A percentile compares a stretch with the other conserved stretches of the same genome.
These are phyloP conservation scores for Deuterostichococcus epilithicus DNA, from an alignment of 139 green algal genomes.

Conservation along the genomic window DNA sequence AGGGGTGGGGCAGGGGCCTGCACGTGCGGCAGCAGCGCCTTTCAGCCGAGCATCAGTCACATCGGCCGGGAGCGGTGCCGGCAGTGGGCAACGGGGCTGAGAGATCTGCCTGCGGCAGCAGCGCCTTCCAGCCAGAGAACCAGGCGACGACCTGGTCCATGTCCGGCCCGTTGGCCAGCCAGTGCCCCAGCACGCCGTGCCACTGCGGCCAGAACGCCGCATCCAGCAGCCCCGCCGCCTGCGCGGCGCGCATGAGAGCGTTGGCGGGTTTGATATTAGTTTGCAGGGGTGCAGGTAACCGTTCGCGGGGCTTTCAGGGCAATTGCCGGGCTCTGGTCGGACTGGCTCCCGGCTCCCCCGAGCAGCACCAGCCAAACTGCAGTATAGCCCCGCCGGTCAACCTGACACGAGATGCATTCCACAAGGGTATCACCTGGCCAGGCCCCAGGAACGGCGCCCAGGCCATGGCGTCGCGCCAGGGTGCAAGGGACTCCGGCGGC, in stretches of 20 bases:
- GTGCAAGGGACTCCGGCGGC: conserved; percentile 51
- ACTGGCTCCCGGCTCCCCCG: too few species aligned
- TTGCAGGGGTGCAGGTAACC: too few species aligned
- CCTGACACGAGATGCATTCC: background rate
- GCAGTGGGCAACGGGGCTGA: too few species aligned
- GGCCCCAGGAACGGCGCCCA: conserved; percentile 71
- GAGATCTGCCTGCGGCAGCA: conserved; percentile 44
- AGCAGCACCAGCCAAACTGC: too few species aligned
- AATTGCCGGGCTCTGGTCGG: too few species aligned
- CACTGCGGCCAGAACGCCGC: conserved; percentile 80
- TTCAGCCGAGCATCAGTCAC: too few species aligned
- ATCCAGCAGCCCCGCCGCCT: conserved; percentile 45
- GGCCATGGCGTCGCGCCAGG: conserved; percentile 74
- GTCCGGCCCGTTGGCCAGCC: conserved; percentile 72
- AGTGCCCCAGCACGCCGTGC: conserved; percentile 75
- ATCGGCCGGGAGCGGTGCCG: too few species aligned
- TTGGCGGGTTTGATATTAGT: too few species aligned
- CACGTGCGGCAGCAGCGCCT: too few species aligned
- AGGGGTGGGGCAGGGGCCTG: too few species aligned
- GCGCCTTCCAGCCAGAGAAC: conserved; percentile 91
- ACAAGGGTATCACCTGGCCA: conserved; percentile 31
- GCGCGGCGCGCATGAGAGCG: background rate
- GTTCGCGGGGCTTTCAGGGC: too few species aligned
- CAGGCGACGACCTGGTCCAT: conserved; percentile 89
- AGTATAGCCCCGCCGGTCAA: background rate